Conservation (phyloP, 2,329 filamentous ascomycete species). For the Apiospora arundinis region DNA sequence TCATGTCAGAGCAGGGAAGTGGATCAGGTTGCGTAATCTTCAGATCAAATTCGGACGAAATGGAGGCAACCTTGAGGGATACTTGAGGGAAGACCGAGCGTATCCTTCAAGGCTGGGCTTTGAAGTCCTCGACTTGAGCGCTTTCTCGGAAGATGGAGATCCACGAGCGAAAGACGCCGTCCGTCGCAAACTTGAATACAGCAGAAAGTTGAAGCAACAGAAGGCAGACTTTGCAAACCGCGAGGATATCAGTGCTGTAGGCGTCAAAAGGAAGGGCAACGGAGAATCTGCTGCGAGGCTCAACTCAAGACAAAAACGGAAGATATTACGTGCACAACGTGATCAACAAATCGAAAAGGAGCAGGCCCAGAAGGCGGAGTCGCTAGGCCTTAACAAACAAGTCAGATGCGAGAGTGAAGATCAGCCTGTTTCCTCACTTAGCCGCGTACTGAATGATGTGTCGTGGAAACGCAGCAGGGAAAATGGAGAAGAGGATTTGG, state of each 20-base stretch:
- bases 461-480: conserved; percentile 51
- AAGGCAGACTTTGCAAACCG: conserved; percentile 29
- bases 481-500: conserved; percentile 42
- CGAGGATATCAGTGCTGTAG: conserved; percentile 22
- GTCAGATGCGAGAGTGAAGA: conserved; percentile 55
- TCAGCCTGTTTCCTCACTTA: conserved; percentile 43
- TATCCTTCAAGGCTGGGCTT: conserved; percentile 61
- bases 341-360: conserved; percentile 21
- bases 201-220: conserved; percentile 44
- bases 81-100: conserved; percentile 66
- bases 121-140: conserved; percentile 50
- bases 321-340: conserved; percentile 37
- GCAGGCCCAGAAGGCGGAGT: background rate
- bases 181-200: conserved; percentile 70
- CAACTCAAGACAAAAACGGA: conserved; percentile 37
- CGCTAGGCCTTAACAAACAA: conserved; percentile 31
- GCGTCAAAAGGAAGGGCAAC: conserved; percentile 32
- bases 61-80: conserved; percentile 70
- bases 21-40: conserved; percentile 74
- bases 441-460: conserved; percentile 47
- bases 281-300: conserved; percentile 29
- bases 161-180: conserved; percentile 62
- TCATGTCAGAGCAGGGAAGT: conserved; percentile 62
- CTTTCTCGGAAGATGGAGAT: conserved; percentile 49
- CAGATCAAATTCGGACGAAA: conserved; percentile 66